These are phyloP conservation scores for Geosmithia morbida DNA, from an alignment of 2,329 filamentous ascomycete species.

Conservation along the genomic window DNA sequence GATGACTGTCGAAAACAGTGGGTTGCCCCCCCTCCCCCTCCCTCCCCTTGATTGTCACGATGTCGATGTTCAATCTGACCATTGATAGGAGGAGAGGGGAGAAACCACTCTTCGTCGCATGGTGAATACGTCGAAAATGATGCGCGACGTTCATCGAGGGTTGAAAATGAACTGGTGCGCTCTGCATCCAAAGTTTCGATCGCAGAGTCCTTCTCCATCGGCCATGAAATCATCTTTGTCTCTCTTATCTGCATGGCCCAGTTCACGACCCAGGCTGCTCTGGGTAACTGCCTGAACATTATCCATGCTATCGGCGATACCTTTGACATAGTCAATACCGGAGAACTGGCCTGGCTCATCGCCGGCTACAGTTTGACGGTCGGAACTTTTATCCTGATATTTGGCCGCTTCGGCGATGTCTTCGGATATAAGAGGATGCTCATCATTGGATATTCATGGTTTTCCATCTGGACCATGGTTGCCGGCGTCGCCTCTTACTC, in stretches of 20 bases:
- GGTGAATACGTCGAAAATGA: too few species aligned
- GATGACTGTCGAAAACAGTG: too few species aligned
- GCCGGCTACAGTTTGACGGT: constrained; percentile 41
- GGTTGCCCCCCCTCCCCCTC: too few species aligned
- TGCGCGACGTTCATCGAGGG: too few species aligned
- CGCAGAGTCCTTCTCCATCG: constrained; percentile 7
- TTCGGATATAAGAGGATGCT: constrained; percentile 43
- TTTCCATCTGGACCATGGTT: constrained; percentile 34
- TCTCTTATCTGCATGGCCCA: constrained; percentile 28
- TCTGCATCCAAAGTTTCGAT: background rate
- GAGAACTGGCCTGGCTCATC: constrained; percentile 38
- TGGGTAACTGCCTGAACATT: constrained; percentile 24
- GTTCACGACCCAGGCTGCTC: constrained; percentile 21
- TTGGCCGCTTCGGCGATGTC: constrained; percentile 40
- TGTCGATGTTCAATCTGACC: too few species aligned
- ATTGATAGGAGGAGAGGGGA: too few species aligned
- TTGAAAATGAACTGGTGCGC: too few species aligned
- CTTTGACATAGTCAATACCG: constrained; percentile 26
- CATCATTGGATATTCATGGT: constrained; percentile 38
- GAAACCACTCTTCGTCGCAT: too few species aligned
- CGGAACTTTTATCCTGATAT: constrained; percentile 43
- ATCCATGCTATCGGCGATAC: constrained; percentile 29
- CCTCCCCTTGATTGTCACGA: too few species aligned
- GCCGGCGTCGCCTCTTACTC: constrained; percentile 26
- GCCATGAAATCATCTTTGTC: constrained; percentile 22